Evolutionary conservation across 495 filamentous ascomycete species (phyloP), one percentile per base, ranked within the genome.

Genomic region (Parathielavia hyrcaniae): DNA sequence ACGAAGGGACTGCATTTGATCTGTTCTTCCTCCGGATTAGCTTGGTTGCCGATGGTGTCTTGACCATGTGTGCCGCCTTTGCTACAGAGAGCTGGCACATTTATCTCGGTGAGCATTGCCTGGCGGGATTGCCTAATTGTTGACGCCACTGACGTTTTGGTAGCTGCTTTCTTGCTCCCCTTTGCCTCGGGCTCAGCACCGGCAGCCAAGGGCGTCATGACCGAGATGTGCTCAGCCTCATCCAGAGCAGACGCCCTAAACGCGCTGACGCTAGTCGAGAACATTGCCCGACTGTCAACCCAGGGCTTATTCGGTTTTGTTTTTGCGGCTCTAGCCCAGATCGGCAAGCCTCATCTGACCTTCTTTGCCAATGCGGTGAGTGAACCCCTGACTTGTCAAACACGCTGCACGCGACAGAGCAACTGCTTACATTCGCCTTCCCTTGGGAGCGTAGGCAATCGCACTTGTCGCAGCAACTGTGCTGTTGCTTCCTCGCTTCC

Each of bases 141-240:
- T 20, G 3, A 19, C 20, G 8, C 3, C 7, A 8, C 50, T 53
- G 7, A 53, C 23, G n/a, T n/a, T 53, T 38, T 3, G 13, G 6
- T 10, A 70, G 75, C 74, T 16, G 72, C 75, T 0, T 72, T 73
- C 54, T 50, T 78, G n/a, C 64, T 83, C 1, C 81, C 81, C 0
- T 75, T 83, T 32, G 81, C 75, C 1, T 79, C 80, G 0, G 81
- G 81, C 0, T 77, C 80, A 0, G 80, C 79, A 1, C 72, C 80
- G 2, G 79, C 80, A 0, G 77, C 80, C 14, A 83, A 83, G 52
- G 81, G 81, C 17, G 79, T 80, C 34, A 80, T 83, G 68, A 74
- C 80, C 16, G 77, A 80, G 43, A 74, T 83, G 73, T 79, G 78
- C 40, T 57, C 76, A 4, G 60, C 73, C 2, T 66, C 66, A 7